Evolutionary conservation across 2,329 filamentous ascomycete species (phyloP), one percentile per base, ranked within the genome.

Genomic region (Monilinia fructicola): DNA sequence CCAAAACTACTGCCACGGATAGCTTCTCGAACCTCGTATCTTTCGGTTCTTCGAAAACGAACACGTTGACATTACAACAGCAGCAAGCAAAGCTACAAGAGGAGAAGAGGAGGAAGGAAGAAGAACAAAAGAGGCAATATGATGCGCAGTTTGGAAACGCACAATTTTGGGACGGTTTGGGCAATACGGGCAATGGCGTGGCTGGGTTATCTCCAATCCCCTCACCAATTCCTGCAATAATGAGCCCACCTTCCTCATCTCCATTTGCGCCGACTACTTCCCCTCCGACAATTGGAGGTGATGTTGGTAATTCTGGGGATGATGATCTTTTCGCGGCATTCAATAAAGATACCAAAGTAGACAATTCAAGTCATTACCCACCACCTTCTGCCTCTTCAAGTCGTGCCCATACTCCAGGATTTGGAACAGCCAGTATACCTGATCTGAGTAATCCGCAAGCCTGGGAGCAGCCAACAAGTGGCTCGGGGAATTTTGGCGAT

Each of bases 21-120:
- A 92, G 89, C 80, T 95, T 95, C 79, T 90, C 91, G 74, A 90
- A 88, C 73, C 81, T 95, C 62, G 82, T 93, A 69, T 87, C 84
- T 71, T 87, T 90, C 73, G 85, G 85, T 58, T 78, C 84, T 40
- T 78, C 79, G 54, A 77, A 77, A 64, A 85, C 84, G 40, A 89
- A 87, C 77, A 95, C 90, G 70, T 81, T 97, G 21, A 90, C 87
- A 69, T 79, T 97, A 71, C 86, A 90, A 71, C 91, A 96, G 77
- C 89, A 92, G 73, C 91, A 92, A 77, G 85, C 87, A 69, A 86
- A 85, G 68, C 78, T 90, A 48, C 84, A 87, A 70, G 84, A 82
- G 4, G 86, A 89, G 77, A 91, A 87, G 78, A 82, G 84, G 44
- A 86, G 81, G 76, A 91, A 94, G 76, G 90, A 93, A 68, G 89